Conservation (phyloP, 2,329 filamentous ascomycete genomes). For the Colletotrichum musae region DNA sequence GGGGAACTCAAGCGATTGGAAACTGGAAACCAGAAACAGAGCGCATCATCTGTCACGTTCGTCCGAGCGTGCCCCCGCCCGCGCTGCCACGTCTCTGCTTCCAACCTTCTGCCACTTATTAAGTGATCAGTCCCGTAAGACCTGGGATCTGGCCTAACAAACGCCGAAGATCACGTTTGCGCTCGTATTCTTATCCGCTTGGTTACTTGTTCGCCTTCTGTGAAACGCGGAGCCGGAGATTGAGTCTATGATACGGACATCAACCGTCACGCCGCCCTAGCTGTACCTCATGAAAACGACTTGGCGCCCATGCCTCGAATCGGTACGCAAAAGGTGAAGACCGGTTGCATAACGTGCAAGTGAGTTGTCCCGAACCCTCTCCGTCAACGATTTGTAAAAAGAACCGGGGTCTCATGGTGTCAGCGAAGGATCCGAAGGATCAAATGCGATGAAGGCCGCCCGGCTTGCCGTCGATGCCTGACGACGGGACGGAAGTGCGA, state of each 20-base stretch:
- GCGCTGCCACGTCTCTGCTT: neutral
- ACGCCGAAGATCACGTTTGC: conserved; percentile 8
- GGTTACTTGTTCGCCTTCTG: too few species aligned
- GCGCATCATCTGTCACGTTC: conserved; percentile 16
- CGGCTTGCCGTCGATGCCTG: conserved; percentile 38
- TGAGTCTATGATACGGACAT: too few species aligned
- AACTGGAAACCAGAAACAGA: conserved; percentile 4
- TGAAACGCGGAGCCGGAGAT: too few species aligned
- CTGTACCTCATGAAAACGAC: neutral
- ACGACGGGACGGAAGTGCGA: conserved; percentile 40
- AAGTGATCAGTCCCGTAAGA: neutral
- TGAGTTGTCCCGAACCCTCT: conserved; percentile 6
- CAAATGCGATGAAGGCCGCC: conserved; percentile 42
- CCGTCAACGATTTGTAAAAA: neutral
- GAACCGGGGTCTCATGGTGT: neutral
- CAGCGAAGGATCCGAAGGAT: conserved; percentile 30
- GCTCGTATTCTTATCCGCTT: neutral
- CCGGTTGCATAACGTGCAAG: conserved; percentile 43
- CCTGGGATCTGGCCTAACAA: neutral
- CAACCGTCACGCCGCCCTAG: too few species aligned
- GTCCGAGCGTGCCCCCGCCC: neutral
- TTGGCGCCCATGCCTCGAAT: conserved; percentile 8
- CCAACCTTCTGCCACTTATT: neutral
- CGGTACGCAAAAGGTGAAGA: conserved; percentile 35
- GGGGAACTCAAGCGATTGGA: neutral